Percentiles rank a stretch among this genome's conserved stretches.
phyloP scores from a whole-genome alignment of 23 red algal genomes.

The Agarophyton chilense region DNA sequence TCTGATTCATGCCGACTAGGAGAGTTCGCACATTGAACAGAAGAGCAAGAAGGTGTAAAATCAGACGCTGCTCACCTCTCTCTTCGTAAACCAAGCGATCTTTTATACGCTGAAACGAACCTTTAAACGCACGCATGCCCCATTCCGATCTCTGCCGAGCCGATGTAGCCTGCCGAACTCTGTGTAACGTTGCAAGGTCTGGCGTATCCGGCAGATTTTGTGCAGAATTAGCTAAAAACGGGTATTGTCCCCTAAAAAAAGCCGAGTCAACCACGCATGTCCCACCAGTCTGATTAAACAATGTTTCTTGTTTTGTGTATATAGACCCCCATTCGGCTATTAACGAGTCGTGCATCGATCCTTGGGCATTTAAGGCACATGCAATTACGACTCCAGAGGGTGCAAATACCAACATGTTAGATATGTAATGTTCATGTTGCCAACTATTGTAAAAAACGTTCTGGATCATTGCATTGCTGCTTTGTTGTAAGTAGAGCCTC shows the following conservation, averaged over 20 bases:
- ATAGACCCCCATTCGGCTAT: slow-evolving; percentile 1
- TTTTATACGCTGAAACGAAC: slow-evolving; percentile 3
- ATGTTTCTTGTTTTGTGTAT: not conserved
- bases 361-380: slow-evolving; percentile 15
- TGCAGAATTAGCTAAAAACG: slow-evolving; percentile 13
- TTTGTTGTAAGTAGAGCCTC: not conserved
- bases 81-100: slow-evolving; percentile 36
- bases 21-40: slow-evolving; percentile 23
- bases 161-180: not conserved
- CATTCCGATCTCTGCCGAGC: not conserved
- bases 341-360: slow-evolving; percentile 35
- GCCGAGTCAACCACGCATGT: slow-evolving; percentile 1
- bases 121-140: slow-evolving; percentile 25
- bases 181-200: not conserved
- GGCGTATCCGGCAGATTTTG: not conserved
- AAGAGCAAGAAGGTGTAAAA: not conserved
- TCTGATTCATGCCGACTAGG: slow-evolving; percentile 30
- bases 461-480: not conserved
- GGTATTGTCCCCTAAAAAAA: not conserved
- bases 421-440: slow-evolving; percentile 6
- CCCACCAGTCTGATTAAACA: not conserved
- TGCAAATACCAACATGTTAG: not conserved
- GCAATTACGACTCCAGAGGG: not conserved
- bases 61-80: not conserved
- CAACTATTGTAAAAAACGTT: slow-evolving; percentile 1